phyloP scores from a whole-genome alignment of 139 green algal genomes.

The Eudorina sp. region DNA sequence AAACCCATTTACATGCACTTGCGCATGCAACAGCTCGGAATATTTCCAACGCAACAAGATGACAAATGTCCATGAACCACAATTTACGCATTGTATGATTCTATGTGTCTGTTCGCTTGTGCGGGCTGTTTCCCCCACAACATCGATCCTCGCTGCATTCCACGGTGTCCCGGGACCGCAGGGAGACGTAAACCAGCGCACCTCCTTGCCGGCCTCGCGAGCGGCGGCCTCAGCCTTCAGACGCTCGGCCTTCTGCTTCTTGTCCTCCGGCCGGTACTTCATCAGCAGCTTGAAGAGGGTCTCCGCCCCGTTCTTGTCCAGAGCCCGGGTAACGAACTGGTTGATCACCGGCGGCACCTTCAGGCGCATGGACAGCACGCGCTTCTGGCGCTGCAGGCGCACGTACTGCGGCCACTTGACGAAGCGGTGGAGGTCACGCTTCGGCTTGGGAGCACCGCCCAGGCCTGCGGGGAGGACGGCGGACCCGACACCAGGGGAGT shows the following conservation, averaged over 20 bases:
- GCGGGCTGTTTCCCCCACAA: no score
- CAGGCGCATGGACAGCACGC: slow-evolving; percentile 95
- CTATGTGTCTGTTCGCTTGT: no score
- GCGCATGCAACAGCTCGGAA: no score
- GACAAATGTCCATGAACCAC: no score
- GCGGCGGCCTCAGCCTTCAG: slow-evolving; percentile 88
- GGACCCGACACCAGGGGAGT: no score
- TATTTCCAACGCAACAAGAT: no score
- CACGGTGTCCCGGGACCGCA: no score
- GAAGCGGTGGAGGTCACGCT: slow-evolving; percentile 95
- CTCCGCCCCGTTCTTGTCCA: slow-evolving; percentile 89
- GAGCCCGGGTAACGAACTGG: slow-evolving; percentile 72
- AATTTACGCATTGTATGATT: no score
- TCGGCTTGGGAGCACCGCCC: slow-evolving; percentile 87
- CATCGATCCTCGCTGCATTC: no score
- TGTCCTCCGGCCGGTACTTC: slow-evolving; percentile 99
- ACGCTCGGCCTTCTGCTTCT: slow-evolving; percentile 95
- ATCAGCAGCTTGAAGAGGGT: slow-evolving; percentile 98
- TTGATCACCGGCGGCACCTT: slow-evolving; percentile 83
- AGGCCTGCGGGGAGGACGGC: slow-evolving; percentile 77
- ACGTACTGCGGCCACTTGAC: slow-evolving; percentile 99
- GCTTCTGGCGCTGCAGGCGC: slow-evolving; percentile 96
- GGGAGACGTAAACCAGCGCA: no score
- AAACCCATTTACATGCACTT: no score
- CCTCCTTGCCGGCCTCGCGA: slow-evolving; percentile 70